Conservation (phyloP, 208 protist species). For the Trypanosoma brucei region DNA sequence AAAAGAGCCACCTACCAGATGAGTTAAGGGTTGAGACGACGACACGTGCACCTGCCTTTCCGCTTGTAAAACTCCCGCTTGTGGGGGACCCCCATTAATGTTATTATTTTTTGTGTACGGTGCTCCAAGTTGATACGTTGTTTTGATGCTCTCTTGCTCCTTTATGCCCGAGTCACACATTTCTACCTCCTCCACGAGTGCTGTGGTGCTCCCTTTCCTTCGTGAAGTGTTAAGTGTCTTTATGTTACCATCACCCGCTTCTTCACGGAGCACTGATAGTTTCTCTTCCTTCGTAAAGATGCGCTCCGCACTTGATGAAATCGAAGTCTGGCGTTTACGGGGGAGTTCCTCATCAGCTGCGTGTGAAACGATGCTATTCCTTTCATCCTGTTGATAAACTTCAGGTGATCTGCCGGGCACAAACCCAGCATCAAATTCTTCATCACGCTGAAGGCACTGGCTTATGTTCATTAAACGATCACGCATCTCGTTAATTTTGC, state of each 20-base stretch:
- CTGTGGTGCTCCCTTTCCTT: neutral
- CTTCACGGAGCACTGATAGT: neutral
- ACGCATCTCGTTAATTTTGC: constrained; percentile 27
- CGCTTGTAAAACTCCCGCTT: too few species aligned
- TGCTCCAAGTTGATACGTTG: too few species aligned
- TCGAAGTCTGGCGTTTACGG: too few species aligned
- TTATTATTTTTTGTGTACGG: too few species aligned
- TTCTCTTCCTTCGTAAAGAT: too few species aligned
- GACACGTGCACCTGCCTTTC: neutral
- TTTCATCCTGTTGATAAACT: too few species aligned
- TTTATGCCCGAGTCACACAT: neutral
- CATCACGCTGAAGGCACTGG: constrained; percentile 8
- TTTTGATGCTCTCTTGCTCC: neutral
- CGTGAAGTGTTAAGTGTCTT: neutral
- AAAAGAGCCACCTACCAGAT: constrained; percentile 20
- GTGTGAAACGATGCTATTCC: too few species aligned
- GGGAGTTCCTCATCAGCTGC: too few species aligned
- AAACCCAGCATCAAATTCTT: neutral
- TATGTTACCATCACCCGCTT: neutral
- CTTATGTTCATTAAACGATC: constrained; percentile 20
- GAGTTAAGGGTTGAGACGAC: neutral
- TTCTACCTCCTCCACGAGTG: neutral
- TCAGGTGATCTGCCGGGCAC: too few species aligned
- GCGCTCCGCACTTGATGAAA: too few species aligned
- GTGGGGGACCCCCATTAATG: too few species aligned